Evolutionary conservation across 495 filamentous ascomycete genomes (phyloP), one percentile per base, ranked within the genome.

Genomic region (Aspergillus asperescens): DNA sequence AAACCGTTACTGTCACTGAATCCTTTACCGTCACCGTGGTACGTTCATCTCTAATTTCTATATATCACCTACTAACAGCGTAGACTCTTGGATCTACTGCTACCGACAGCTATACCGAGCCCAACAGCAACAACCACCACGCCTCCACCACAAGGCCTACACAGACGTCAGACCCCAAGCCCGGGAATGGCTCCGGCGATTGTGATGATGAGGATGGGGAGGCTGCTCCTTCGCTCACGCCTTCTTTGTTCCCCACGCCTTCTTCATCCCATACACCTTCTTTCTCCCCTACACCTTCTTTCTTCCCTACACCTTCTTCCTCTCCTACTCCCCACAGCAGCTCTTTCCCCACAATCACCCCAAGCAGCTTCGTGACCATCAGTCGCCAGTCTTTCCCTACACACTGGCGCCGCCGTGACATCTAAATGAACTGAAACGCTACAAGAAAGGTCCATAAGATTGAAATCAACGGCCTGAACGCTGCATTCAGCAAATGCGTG

Each of bases 1-100:
- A 71, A 16, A 77, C 72, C 23, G 68, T 73, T 44, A 67, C 70
- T 19, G 64, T 63, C 15, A 65, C 61, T 15, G 55, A 64, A 35
- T 47, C 44, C 19, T 47, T 34, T 20, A 72, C 69, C 13, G 64
- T 75, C 63, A 73, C 74, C 50, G 69, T 72, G 52, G 74, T 76
- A 68, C 48, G 71, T 66, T 54, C 15, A 13, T 20, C 5, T 15
- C 4, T 2, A 32, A 29, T 6, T 9, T 23, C n/a, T 18, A 31
- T 20, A 40, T 22, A 29, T 12, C 1, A 15, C 27, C 0, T 42
- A 22, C 54, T 56, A 46, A 54, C 42, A 15, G 12, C 20, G n/a
- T 38, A 62, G 57, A 52, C 60, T 53, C 55, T 51, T 9, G 41
- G 31, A 6, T 31, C 59, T 34, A 52, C 57, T 43, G 27, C 53